A percentile compares a stretch with the other conserved stretches of the same genome.
Conservation (phyloP, 2,329 filamentous ascomycete species). For the Arthrobotrys conoides region DNA sequence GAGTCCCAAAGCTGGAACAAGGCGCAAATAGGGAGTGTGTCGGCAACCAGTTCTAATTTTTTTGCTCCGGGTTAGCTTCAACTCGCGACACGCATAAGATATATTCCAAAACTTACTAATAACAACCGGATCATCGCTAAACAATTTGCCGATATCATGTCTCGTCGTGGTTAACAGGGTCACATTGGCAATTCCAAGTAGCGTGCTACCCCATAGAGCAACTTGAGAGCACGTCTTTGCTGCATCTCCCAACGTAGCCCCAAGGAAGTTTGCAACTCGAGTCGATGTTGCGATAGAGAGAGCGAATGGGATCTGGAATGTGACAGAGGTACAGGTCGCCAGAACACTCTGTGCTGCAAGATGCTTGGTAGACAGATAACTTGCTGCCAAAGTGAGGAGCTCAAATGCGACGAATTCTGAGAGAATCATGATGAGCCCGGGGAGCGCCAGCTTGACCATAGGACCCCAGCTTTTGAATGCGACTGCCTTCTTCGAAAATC, state of each 20-base stretch:
- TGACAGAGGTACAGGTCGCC: constrained; percentile 81
- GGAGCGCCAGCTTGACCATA: constrained; percentile 83
- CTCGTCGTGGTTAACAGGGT: constrained; percentile 78
- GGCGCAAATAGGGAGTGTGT: constrained; percentile 83
- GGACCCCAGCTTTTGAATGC: constrained; percentile 79
- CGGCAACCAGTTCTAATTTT: constrained; percentile 72
- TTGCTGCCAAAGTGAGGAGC: constrained; percentile 85
- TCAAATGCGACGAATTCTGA: constrained; percentile 96
- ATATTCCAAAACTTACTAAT: constrained; percentile 67
- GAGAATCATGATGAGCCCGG: constrained; percentile 92
- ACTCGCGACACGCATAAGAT: not conserved
- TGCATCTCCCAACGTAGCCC: constrained; percentile 83
- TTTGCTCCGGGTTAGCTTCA: not conserved
- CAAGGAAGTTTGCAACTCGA: constrained; percentile 90
- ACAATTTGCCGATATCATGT: constrained; percentile 81
- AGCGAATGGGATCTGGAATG: constrained; percentile 93
- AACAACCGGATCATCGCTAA: constrained; percentile 81
- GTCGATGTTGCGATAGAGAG: constrained; percentile 90
- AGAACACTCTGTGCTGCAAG: constrained; percentile 82
- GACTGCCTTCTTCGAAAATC: constrained; percentile 74
- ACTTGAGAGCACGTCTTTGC: constrained; percentile 77
- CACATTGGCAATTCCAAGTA: constrained; percentile 85
- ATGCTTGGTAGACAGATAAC: constrained; percentile 79
- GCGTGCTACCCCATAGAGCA: constrained; percentile 75
- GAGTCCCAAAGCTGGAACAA: constrained; percentile 93